Evolutionary conservation across 2,329 filamentous ascomycete genomes (phyloP).

Genomic region (Cyphellophora attinorum): DNA sequence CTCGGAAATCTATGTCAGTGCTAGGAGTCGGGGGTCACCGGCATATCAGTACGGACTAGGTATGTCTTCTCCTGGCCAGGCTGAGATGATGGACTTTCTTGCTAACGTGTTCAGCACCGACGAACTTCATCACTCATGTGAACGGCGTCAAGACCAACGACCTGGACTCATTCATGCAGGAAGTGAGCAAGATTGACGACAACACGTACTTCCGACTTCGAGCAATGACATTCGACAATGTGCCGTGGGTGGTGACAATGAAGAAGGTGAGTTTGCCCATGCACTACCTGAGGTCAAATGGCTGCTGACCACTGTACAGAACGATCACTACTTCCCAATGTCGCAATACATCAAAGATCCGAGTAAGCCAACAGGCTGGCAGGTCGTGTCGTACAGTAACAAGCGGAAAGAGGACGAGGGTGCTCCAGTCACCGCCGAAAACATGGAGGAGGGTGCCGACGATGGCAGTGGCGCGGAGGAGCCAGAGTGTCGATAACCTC

Average conservation of each 20-base stretch:
- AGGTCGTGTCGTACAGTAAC: conserved; percentile 43
- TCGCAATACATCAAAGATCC: conserved; percentile 55
- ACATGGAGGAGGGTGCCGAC: conserved; percentile 34
- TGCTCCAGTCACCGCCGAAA: conserved; percentile 34
- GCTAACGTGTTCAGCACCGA: too few species aligned
- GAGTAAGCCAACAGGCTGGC: conserved; percentile 45
- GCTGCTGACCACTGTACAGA: conserved; percentile 11
- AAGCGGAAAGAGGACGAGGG: conserved; percentile 31
- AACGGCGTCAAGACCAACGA: conserved; percentile 81
- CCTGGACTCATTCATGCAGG: conserved; percentile 67
- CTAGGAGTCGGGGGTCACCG: conserved; percentile 71
- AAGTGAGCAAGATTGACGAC: conserved; percentile 80
- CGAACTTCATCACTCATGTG: conserved; percentile 95
- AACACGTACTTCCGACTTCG: conserved; percentile 97
- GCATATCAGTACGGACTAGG: conserved; percentile 82
- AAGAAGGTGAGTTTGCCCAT: conserved; percentile 59
- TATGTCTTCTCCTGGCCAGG: too few species aligned
- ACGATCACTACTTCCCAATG: conserved; percentile 55
- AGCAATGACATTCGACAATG: conserved; percentile 96
- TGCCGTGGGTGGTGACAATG: conserved; percentile 99
- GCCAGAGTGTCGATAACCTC: too few species aligned
- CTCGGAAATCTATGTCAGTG: conserved; percentile 91
- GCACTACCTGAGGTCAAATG: neutral
- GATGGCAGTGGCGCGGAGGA: conserved; percentile 22
- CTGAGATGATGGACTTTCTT: too few species aligned